phyloP scores from a whole-genome alignment of 1,139 yeast genomes.

The Zygosaccharomyces sapae region DNA sequence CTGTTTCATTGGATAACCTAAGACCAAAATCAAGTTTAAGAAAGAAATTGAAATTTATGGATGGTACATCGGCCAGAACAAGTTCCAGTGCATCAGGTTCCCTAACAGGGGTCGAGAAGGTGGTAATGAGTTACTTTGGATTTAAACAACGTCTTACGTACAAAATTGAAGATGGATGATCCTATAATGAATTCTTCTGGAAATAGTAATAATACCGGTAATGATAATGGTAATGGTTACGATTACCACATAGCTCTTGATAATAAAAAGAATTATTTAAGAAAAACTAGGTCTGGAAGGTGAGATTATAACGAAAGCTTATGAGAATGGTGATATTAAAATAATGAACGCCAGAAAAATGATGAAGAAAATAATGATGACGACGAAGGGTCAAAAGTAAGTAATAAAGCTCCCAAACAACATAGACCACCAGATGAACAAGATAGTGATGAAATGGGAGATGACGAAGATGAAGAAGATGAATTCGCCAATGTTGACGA shows the following conservation, averaged over 20 bases:
- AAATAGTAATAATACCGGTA: constrained; percentile 2
- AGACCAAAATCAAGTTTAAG: constrained; percentile 10
- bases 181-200: no score
- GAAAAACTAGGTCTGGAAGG: constrained; percentile 12
- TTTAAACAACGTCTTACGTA: constrained; percentile 25
- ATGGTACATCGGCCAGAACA: constrained; percentile 15
- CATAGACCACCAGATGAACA: constrained; percentile 13
- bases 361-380: constrained; percentile 10
- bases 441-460: constrained; percentile 15
- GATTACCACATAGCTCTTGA: constrained; percentile 2
- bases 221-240: constrained; percentile 6
- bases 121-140: constrained; percentile 27
- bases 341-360: constrained; percentile 11
- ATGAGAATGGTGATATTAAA: constrained; percentile 10
- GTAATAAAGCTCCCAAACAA: constrained; percentile 8
- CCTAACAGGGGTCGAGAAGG: constrained; percentile 14
- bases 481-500: constrained; percentile 37
- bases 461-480: constrained; percentile 31
- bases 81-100: constrained; percentile 8
- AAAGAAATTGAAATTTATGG: constrained; percentile 15
- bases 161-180: constrained; percentile 20
- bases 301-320: constrained; percentile 12
- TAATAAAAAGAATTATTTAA: constrained; percentile 9
- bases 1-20: constrained; percentile 22
- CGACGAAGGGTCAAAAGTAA: no score